Evolutionary conservation across 108 stramenopile species (phyloP), one percentile per base, ranked within the genome.

Genomic region (Pseudonitzschia multiseries): DNA sequence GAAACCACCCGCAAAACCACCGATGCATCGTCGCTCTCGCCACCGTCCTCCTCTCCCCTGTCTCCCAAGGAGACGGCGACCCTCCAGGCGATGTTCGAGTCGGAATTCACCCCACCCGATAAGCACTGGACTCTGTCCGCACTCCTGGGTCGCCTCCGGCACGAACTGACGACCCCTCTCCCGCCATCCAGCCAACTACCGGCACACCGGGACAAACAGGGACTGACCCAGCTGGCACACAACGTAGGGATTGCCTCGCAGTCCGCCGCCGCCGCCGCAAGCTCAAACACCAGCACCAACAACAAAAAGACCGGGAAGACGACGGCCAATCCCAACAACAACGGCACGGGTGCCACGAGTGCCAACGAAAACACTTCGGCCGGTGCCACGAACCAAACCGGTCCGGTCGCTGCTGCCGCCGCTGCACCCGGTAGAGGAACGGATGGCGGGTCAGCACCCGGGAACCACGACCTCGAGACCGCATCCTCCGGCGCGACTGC

Each of bases 81-180:
- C 2, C 76, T 83, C 21, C 75, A 88, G 41, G 48, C 63, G n/a
- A 87, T 92, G 54, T 52, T 95, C 26, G 72, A 66, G 0, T 79
- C 83, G 2, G 89, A 89, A 48, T 77, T 92, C 28, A 74, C 89
- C n/a, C 87, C 93, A 26, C 77, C 87, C 1, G 90, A 91, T 79
- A 66, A 79, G 41, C 88, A 83, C 69, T 95, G 82, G 72, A 89
- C 90, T 17, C 81, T 92, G 17, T 87, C 87, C 6, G 84, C 90
- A 13, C 53, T 95, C 32, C 42, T 95, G 27, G 93, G 93, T 48
- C 56, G 93, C 73, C 64, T 95, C 12, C 83, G 89, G n/a, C 86
- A 88, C 21, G 88, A 86, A 9, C 64, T 92, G 75, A 86, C 90
- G 20, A 78, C 82, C 44, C 93, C 93, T 12, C 68, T 80, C 9